phyloP scores from a whole-genome alignment of 1,284 basidiomycete species.

The Pseudozyma thailandica region DNA sequence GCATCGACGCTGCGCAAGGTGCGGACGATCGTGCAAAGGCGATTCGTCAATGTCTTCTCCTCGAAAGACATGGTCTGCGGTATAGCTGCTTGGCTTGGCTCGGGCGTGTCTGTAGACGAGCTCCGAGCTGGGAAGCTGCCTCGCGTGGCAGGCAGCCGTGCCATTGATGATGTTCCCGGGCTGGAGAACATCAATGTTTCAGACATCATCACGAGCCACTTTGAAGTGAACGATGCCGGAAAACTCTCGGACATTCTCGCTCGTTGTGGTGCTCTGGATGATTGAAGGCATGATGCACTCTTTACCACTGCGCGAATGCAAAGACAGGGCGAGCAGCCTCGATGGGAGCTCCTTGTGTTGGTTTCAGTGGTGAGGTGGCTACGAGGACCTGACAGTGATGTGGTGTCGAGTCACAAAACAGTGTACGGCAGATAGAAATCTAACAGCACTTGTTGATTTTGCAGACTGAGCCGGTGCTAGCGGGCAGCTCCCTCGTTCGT shows the following conservation, averaged over 20 bases:
- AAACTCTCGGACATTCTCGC: constrained; percentile 32
- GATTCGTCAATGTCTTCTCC: constrained; percentile 71
- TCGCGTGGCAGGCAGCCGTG: constrained; percentile 45
- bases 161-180: constrained; percentile 48
- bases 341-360: too few relatives aligned
- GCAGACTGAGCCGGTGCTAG: too few relatives aligned
- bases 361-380: too few relatives aligned
- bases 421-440: too few relatives aligned
- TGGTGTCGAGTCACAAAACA: too few relatives aligned
- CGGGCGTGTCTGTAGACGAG: constrained; percentile 67
- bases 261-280: constrained; percentile 41
- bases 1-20: constrained; percentile 70
- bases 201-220: constrained; percentile 55
- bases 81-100: constrained; percentile 70
- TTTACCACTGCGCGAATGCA: too few relatives aligned
- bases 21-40: constrained; percentile 70
- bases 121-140: constrained; percentile 69
- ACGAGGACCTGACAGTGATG: too few relatives aligned
- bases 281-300: too few relatives aligned
- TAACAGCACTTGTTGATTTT: too few relatives aligned
- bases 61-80: constrained; percentile 72
- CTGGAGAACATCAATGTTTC: constrained; percentile 61
- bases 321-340: too few relatives aligned
- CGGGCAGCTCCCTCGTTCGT: too few relatives aligned
- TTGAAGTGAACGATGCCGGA: constrained; percentile 46